These are phyloP conservation scores for Cornus controversa DNA, from an alignment of 148 eudicot genomes.

Conservation along the genomic window DNA sequence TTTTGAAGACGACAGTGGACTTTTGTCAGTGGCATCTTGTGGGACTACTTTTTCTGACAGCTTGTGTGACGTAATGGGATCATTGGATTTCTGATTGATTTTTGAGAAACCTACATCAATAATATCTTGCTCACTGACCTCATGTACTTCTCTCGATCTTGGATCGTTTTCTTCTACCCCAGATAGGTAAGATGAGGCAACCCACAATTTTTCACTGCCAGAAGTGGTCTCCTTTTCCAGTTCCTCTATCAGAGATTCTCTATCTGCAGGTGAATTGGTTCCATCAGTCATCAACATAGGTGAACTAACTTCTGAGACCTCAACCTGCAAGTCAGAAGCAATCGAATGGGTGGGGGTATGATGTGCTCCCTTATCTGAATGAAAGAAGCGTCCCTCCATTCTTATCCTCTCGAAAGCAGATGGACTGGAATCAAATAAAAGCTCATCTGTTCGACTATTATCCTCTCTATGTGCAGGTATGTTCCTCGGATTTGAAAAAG, in stretches of 20 bases:
- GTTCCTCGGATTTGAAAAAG: slow-evolving; percentile 41
- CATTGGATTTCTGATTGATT: slow-evolving; percentile 8
- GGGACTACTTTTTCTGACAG: slow-evolving; percentile 8
- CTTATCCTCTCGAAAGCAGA: slow-evolving; percentile 22
- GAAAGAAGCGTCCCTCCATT: slow-evolving; percentile 40
- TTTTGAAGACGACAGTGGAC: slow-evolving; percentile 16
- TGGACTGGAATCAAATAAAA: slow-evolving; percentile 21
- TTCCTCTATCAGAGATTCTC: slow-evolving; percentile 42
- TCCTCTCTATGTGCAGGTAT: slow-evolving; percentile 7
- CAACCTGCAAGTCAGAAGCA: slow-evolving; percentile 90
- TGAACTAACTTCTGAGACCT: slow-evolving; percentile 71
- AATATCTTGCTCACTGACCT: slow-evolving; percentile 30
- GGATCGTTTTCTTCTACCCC: slow-evolving; percentile 34
- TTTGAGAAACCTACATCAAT: slow-evolving; percentile 26
- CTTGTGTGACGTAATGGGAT: neutral
- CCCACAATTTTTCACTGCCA: slow-evolving; percentile 46
- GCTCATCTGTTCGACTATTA: slow-evolving; percentile 7
- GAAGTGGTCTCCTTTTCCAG: slow-evolving; percentile 43
- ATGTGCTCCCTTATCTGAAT: slow-evolving; percentile 19
- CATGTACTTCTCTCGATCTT: slow-evolving; percentile 28
- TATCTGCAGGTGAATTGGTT: slow-evolving; percentile 47
- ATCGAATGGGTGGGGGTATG: slow-evolving; percentile 54
- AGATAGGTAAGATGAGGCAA: slow-evolving; percentile 36
- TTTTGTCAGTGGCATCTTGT: slow-evolving; percentile 2
- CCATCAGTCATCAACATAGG: slow-evolving; percentile 32